Base-by-base conservation (phyloP, 345 rosid genomes). In the Salix brachista region DNA sequence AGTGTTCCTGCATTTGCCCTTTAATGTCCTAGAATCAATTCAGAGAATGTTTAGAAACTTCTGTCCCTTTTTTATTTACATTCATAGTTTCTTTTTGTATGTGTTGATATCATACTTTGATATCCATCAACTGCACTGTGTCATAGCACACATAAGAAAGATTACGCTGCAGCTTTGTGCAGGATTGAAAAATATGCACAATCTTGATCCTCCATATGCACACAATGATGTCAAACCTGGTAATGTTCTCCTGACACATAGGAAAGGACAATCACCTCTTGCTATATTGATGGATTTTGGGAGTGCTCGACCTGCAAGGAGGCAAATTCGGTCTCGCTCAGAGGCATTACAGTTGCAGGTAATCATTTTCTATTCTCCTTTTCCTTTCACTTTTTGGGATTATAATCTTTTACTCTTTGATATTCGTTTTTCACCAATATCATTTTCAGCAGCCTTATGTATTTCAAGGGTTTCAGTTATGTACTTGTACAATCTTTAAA, bases 201-300 rank as follows among this genome's bases (percentile, higher is more conserved):
- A 87, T 74, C 86, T 92, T 82, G 95, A 89, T 75, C 98, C 98
- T 70, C 97, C 99, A 72, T 92, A 92, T 84, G 97, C 98, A 74
- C 99, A 96, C 87, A 94, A 96, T 88, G 99, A 96, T 87, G 97
- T 96, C 75, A 96, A 96, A 87, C 97, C 98, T 69, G 99, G 99
- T 32, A 96, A 96, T 81, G 86, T 96, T 75, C 97, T 90, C 72
- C 80, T 91, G 78, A 84, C 92, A 58, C 88, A 74, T 71, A 92
- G 92, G 83, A 92, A 91, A 82, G 98, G 98, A 68, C 90, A 87
- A 73, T 80, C 93, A 16, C 98, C 97, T 14, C 85, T 89, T 39
- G 97, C 98, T 14, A 92, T 92, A 81, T 81, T 96, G 92, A 96
- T 96, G 99, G 99, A 94, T 84, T 96, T 96, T 73, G 98, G 99